Evolutionary conservation across 2,329 filamentous ascomycete species (phyloP), one percentile per base, ranked within the genome.

Genomic region (Coniochaeta sp.): DNA sequence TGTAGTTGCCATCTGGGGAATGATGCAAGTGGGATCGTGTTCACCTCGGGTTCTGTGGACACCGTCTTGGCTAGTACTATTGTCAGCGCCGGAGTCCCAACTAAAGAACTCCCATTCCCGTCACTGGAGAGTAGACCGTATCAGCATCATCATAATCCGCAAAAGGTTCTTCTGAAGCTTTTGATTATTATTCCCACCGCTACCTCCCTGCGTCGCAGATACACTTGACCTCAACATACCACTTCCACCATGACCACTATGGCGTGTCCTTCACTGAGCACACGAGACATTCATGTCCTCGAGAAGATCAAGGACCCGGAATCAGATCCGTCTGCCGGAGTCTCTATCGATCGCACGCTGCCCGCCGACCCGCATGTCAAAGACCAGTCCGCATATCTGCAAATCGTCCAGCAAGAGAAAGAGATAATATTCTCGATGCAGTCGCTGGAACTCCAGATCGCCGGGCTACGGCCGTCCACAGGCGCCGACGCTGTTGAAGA

Each of bases 301-400:
- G 76, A 80, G 56, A 85, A 85, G 64, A 85, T 87, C 65, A 81
- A 79, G 60, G 82, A 87, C 55, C 83, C 83, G 1, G 83, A 87
- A 61, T 76, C 76, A 7, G 76, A 85, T 55, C 78, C 83, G 13
- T 71, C 76, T 14, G 68, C 74, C 9, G 69, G 74, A 12, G 67
- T 82, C 50, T 70, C 81, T 52, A 70, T 85, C 52, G 79, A 85
- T 62, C 61, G 71, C 40, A 74, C 70, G 26, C 68, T 76, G 54
- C 79, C 74, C 8, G 80, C 75, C 58, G 81, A 86, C 55, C 81
- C 83, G 4, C 71, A 82, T 52, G 63, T 85, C 58, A 70, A 68
- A 31, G 75, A 85, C 56, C 48, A 65, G 3, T 62, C 64, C 22
- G 65, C 74, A 24, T 85, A 86, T 57, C 72, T 76, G 52, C 62